Conservation (phyloP, 495 filamentous ascomycete genomes). For the Penicillium malachiteum region DNA sequence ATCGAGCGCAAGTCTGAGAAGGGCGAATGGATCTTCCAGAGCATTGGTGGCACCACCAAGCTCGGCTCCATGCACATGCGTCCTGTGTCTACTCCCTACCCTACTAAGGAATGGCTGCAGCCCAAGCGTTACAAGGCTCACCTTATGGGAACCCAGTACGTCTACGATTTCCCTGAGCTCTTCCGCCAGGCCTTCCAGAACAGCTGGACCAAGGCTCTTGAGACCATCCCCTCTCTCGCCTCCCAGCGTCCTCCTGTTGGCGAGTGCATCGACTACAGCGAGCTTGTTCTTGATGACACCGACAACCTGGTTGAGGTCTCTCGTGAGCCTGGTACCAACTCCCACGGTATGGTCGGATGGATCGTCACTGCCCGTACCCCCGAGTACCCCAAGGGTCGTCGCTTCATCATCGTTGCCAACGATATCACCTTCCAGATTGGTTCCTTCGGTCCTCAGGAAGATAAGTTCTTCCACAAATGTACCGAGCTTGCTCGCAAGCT, state of each 20-base stretch:
- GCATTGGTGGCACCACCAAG: slow-evolving; percentile 91
- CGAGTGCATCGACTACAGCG: slow-evolving; percentile 93
- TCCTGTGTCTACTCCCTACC: slow-evolving; percentile 87
- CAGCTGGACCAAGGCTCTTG: slow-evolving; percentile 75
- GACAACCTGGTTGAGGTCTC: slow-evolving; percentile 90
- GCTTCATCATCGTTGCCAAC: slow-evolving; percentile 96
- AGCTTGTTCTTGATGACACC: slow-evolving; percentile 89
- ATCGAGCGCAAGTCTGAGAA: slow-evolving; percentile 97
- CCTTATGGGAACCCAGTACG: slow-evolving; percentile 97
- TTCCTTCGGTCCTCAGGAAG: slow-evolving; percentile 93
- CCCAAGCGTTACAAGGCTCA: slow-evolving; percentile 99
- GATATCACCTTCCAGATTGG: slow-evolving; percentile 99
- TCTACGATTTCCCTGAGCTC: slow-evolving; percentile 99
- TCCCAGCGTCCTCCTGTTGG: slow-evolving; percentile 80
- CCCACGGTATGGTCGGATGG: slow-evolving; percentile 98
- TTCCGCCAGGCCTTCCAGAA: slow-evolving; percentile 98
- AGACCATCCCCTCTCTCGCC: slow-evolving; percentile 66
- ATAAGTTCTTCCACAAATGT: slow-evolving; percentile 98
- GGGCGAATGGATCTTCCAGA: slow-evolving; percentile 96
- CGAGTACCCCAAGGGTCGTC: slow-evolving; percentile 90
- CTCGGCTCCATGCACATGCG: slow-evolving; percentile 93
- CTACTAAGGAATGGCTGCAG: slow-evolving; percentile 97
- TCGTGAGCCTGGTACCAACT: slow-evolving; percentile 92
- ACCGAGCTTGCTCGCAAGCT: slow-evolving; percentile 90
- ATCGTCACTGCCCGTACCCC: slow-evolving; percentile 93